phyloP scores from a whole-genome alignment of 495 filamentous ascomycete species.

The Penicillium goetzii region DNA sequence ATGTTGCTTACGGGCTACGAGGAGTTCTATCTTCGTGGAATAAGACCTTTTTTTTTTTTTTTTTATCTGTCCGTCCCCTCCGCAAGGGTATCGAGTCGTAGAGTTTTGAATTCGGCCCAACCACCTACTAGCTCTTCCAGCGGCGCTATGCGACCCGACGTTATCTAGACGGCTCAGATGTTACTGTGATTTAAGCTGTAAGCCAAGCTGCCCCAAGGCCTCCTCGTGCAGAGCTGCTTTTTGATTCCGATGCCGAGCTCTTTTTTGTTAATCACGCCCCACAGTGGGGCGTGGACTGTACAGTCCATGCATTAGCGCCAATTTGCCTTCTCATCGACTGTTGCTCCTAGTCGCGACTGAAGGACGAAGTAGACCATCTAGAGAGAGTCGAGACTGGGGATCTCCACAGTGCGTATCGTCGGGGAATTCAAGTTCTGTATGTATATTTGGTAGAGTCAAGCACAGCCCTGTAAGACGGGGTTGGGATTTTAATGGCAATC shows the following conservation, averaged over 20 bases:
- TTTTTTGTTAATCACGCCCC: neutral
- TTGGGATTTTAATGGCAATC: neutral
- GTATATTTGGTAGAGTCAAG: neutral
- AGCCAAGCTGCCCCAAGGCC: too few species aligned
- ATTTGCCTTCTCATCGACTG: neutral
- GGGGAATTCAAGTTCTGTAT: neutral
- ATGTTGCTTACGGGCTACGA: too few species aligned
- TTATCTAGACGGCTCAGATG: too few species aligned
- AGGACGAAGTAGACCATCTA: neutral
- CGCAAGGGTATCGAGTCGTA: too few species aligned
- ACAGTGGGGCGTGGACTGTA: neutral
- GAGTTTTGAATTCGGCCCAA: too few species aligned
- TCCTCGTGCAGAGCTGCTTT: neutral
- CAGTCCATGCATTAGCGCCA: constrained; percentile 2
- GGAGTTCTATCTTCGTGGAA: too few species aligned
- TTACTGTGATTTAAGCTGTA: too few species aligned
- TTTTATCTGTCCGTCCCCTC: too few species aligned
- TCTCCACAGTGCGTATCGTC: neutral
- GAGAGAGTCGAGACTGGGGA: too few species aligned
- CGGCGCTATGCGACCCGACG: neutral
- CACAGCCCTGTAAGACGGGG: neutral
- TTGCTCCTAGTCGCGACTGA: neutral
- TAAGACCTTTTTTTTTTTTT: too few species aligned
- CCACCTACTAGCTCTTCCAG: neutral
- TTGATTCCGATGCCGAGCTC: neutral